These are phyloP conservation scores for Neurospora sp. DNA, from an alignment of 495 filamentous ascomycete genomes.

Conservation along the genomic window DNA sequence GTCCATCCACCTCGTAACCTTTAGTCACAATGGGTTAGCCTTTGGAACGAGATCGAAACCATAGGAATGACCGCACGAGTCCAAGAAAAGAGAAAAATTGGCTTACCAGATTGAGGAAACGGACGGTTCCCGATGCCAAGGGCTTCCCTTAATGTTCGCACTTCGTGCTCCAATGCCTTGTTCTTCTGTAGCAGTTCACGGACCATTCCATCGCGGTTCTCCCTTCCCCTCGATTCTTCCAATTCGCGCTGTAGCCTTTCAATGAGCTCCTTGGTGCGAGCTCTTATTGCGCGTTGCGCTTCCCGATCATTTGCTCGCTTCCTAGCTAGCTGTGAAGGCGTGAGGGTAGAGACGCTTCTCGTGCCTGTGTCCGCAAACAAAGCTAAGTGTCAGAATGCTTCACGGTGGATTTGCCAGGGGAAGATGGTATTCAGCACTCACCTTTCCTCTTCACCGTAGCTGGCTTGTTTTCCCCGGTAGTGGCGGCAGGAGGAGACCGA, in stretches of 20 bases:
- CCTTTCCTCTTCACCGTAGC: conserved; percentile 24
- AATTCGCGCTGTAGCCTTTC: conserved; percentile 63
- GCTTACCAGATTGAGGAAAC: conserved; percentile 14
- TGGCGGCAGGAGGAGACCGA: conserved; percentile 14
- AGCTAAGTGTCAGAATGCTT: neutral
- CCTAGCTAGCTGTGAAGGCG: conserved; percentile 59
- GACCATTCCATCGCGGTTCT: conserved; percentile 25
- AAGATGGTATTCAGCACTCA: conserved; percentile 3
- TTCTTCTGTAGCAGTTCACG: conserved; percentile 26
- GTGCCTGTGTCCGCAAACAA: conserved; percentile 32
- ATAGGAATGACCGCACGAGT: neutral
- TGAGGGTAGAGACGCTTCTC: conserved; percentile 62
- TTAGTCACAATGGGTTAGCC: conserved; percentile 13
- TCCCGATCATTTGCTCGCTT: conserved; percentile 86
- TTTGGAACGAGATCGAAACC: conserved; percentile 11
- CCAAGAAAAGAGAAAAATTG: conserved; percentile 5
- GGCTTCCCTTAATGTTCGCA: conserved; percentile 19
- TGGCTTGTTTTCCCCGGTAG: conserved; percentile 13
- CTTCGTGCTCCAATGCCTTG: conserved; percentile 28
- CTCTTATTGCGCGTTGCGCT: conserved; percentile 76
- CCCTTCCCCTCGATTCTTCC: conserved; percentile 38
- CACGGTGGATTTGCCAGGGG: neutral
- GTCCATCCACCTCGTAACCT: conserved; percentile 11
- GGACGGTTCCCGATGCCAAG: conserved; percentile 13
- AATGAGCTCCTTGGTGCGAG: conserved; percentile 73